Percentiles rank a stretch among this genome's conserved stretches.
phyloP scores from a whole-genome alignment of 2,329 filamentous ascomycete genomes.

The Bipolaris oryzae region DNA sequence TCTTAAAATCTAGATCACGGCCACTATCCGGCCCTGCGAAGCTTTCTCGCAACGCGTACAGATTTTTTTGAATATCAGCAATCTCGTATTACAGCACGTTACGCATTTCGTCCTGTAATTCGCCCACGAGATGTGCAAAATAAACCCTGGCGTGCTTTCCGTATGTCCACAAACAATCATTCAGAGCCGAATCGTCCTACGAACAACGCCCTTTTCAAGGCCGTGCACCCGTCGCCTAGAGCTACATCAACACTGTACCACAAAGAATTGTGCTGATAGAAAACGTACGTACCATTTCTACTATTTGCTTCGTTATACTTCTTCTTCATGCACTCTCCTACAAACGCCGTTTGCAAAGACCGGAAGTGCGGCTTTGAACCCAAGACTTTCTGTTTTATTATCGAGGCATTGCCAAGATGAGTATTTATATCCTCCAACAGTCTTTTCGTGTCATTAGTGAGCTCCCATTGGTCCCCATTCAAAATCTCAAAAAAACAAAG shows the following conservation, averaged over 20 bases:
- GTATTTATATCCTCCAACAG: not conserved
- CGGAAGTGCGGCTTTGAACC: not conserved
- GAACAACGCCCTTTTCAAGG: not conserved
- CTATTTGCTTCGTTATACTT: conserved; percentile 27
- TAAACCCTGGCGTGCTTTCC: not conserved
- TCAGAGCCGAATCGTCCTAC: not conserved
- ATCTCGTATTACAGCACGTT: not conserved
- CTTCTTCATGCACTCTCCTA: conserved; percentile 25
- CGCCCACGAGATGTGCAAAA: not conserved
- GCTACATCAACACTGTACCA: not conserved
- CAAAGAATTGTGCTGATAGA: not conserved
- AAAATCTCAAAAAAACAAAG: not conserved
- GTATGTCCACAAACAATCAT: not conserved
- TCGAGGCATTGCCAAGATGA: not conserved
- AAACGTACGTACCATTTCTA: not conserved
- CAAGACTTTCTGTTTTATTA: not conserved
- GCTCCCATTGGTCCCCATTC: not conserved
- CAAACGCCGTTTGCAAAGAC: conserved; percentile 21
- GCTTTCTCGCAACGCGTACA: not conserved
- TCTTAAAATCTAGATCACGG: not conserved
- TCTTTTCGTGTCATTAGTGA: not conserved
- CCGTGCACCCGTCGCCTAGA: not conserved
- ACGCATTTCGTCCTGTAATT: not conserved
- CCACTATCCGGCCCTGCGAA: not conserved
- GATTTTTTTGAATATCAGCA: not conserved